Evolutionary conservation across 2,329 filamentous ascomycete species (phyloP).

Genomic region (Plenodomus lindquistii): DNA sequence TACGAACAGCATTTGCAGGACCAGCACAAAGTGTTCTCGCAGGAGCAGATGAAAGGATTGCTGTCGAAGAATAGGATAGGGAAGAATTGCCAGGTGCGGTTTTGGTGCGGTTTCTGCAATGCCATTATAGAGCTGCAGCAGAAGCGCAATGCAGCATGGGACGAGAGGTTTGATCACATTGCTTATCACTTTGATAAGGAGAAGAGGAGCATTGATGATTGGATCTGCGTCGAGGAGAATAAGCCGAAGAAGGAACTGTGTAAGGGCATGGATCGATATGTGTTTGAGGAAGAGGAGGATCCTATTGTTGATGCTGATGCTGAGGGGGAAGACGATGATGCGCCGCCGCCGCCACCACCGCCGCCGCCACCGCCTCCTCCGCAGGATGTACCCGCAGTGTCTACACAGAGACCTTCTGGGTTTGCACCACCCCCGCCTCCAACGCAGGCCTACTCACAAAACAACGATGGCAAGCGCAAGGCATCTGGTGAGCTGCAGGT

Average conservation of each 20-base stretch:
- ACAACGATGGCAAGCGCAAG: background rate
- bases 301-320: slow-evolving; percentile 4
- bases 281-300: slow-evolving; percentile 20
- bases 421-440: background rate
- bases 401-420: background rate
- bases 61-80: slow-evolving; percentile 64
- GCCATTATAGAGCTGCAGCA: slow-evolving; percentile 57
- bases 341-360: background rate
- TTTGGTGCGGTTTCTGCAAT: slow-evolving; percentile 88
- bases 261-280: slow-evolving; percentile 23
- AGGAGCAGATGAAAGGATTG: slow-evolving; percentile 42
- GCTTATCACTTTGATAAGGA: slow-evolving; percentile 69
- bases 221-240: slow-evolving; percentile 53
- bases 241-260: slow-evolving; percentile 36
- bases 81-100: slow-evolving; percentile 65
- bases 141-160: slow-evolving; percentile 60
- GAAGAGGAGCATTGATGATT: slow-evolving; percentile 58
- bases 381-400: background rate
- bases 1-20: slow-evolving; percentile 66
- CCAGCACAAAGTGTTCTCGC: slow-evolving; percentile 49
- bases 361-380: background rate
- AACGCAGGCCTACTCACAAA: background rate
- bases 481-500: background rate
- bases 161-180: slow-evolving; percentile 72
- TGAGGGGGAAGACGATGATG: slow-evolving; percentile 2